Conservation (phyloP, 345 rosid genomes). For the Mallotus nudiflorus region DNA sequence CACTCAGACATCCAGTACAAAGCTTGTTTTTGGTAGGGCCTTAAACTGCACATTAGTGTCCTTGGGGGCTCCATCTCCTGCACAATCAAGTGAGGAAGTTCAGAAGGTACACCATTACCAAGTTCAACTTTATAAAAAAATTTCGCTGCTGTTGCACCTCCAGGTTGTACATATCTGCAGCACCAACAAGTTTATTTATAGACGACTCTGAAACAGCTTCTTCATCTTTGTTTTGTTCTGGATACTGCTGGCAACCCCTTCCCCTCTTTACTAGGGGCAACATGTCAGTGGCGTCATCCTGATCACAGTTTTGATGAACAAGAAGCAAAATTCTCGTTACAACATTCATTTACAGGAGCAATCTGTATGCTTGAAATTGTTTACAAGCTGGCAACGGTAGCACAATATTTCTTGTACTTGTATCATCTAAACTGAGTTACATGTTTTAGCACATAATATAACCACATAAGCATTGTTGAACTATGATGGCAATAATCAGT, state of each 20-base stretch:
- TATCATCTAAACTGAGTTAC: neutral
- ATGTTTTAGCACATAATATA: neutral
- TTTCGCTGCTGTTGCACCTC: conserved; percentile 30
- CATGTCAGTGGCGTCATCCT: conserved; percentile 33
- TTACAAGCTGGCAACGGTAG: neutral
- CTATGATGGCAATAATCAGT: no score
- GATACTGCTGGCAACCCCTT: conserved; percentile 35
- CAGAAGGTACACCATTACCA: neutral
- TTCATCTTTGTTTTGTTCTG: conserved; percentile 49
- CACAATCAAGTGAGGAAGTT: conserved; percentile 11
- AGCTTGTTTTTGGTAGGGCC: conserved; percentile 73
- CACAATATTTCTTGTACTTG: neutral
- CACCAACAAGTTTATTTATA: conserved; percentile 55
- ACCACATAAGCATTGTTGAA: neutral
- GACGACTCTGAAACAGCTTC: conserved; percentile 51
- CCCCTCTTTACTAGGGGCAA: conserved; percentile 46
- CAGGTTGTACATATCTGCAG: conserved; percentile 50
- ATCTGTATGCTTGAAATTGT: neutral
- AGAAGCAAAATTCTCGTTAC: neutral
- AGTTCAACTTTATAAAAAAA: neutral
- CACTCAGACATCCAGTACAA: conserved; percentile 66
- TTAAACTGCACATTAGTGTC: conserved; percentile 50
- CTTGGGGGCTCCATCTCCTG: conserved; percentile 70
- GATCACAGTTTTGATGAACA: conserved; percentile 27
- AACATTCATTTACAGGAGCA: neutral